Evolutionary conservation across 345 rosid genomes (phyloP).

Genomic region (Citrus cavaleriei): DNA sequence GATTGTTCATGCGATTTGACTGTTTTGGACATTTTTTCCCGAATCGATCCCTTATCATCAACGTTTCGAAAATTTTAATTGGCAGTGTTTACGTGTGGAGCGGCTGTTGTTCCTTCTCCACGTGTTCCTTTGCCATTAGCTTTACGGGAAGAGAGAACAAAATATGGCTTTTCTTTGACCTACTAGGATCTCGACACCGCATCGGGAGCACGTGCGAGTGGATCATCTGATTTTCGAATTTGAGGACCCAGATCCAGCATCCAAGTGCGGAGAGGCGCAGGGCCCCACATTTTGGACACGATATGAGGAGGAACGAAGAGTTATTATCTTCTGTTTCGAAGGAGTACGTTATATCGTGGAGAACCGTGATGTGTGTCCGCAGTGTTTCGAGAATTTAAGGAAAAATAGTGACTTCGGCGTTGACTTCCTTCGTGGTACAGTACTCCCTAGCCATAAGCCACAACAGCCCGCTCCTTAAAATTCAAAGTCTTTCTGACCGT

Average conservation of each 20-base stretch:
- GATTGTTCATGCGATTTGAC: not conserved
- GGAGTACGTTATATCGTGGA: not conserved
- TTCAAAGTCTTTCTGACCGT: constrained; percentile 9
- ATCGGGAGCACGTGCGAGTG: not conserved
- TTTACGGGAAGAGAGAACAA: not conserved
- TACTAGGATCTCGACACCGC: not conserved
- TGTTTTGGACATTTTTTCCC: constrained; percentile 2
- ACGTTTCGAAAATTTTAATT: not conserved
- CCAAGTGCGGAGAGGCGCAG: constrained; percentile 16
- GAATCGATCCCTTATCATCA: not conserved
- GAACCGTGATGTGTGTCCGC: not conserved
- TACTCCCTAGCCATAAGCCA: not conserved
- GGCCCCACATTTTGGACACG: not conserved
- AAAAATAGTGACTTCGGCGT: not conserved
- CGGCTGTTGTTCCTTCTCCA: no score
- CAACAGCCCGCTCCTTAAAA: not conserved
- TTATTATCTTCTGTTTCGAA: not conserved
- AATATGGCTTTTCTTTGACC: not conserved
- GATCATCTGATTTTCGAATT: constrained; percentile 3
- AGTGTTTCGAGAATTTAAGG: not conserved
- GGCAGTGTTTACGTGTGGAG: not conserved
- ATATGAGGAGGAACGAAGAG: not conserved
- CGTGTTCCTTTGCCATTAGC: not conserved
- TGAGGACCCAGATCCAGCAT: constrained; percentile 16
- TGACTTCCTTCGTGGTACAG: not conserved